phyloP scores from a whole-genome alignment of 2,329 filamentous ascomycete species.

The Colletotrichum destructivum region DNA sequence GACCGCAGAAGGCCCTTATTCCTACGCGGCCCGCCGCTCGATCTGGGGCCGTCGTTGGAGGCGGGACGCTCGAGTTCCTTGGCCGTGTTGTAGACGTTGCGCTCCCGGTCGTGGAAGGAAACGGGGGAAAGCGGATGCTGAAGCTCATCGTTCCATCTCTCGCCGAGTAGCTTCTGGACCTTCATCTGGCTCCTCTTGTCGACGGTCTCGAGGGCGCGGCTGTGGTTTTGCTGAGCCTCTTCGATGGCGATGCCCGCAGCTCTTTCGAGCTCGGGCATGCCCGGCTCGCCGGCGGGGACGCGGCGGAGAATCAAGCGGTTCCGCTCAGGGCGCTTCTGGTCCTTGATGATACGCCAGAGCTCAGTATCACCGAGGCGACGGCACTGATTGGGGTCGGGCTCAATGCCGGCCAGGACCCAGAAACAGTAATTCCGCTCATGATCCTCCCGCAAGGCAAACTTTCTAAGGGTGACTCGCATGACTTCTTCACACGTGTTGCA shows the following conservation, averaged over 20 bases:
- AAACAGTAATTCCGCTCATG: constrained; percentile 98
- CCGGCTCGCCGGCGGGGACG: constrained; percentile 92
- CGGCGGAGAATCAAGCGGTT: constrained; percentile 92
- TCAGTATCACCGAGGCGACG: constrained; percentile 89
- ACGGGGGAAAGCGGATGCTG: constrained; percentile 90
- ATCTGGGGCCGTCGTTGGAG: constrained; percentile 57
- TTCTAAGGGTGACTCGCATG: constrained; percentile 88
- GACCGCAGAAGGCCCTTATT: constrained; percentile 76
- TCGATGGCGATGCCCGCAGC: constrained; percentile 92
- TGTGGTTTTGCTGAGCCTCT: constrained; percentile 83
- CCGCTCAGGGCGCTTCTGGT: constrained; percentile 86
- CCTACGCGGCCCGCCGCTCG: constrained; percentile 49
- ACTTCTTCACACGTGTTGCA: constrained; percentile 95
- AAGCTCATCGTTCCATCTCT: constrained; percentile 84
- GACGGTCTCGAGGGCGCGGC: constrained; percentile 71
- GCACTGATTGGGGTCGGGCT: constrained; percentile 86
- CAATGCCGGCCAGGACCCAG: constrained; percentile 89
- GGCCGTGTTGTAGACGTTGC: constrained; percentile 74
- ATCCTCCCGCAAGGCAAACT: constrained; percentile 89
- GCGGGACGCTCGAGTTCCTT: constrained; percentile 71
- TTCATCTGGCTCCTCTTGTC: constrained; percentile 89
- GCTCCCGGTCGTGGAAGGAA: constrained; percentile 78
- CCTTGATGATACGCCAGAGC: constrained; percentile 91
- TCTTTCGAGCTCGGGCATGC: constrained; percentile 86
- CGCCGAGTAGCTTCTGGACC: constrained; percentile 89